A percentile compares a stretch with the other conserved stretches of the same genome.
Evolutionary conservation across 306 rosid genomes (phyloP).

Genomic region (Sechiopsis laciniata): DNA sequence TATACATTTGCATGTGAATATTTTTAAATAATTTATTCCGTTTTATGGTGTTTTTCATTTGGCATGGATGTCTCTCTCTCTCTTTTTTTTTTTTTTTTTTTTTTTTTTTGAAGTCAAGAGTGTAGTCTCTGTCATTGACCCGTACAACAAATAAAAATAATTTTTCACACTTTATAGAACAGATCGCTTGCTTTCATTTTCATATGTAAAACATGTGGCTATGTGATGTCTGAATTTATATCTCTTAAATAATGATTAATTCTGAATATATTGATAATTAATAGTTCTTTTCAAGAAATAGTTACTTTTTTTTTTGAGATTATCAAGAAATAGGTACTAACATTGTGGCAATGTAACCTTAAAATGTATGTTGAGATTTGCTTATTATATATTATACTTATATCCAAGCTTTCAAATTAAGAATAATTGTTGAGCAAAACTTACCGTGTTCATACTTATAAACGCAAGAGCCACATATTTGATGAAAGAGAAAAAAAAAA

Average conservation of each 20-base stretch:
- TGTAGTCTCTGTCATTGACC: neutral
- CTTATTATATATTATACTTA: neutral
- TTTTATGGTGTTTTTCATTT: no score
- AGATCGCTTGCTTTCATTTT: neutral
- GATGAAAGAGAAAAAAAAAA: no score
- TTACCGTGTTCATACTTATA: no score
- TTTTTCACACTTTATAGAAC: neutral
- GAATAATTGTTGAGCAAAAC: neutral
- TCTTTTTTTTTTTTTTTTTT: no score
- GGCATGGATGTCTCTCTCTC: no score
- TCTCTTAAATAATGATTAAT: neutral
- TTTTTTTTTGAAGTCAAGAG: no score
- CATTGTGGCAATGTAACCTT: no score
- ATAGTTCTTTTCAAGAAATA: neutral
- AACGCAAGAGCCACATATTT: no score
- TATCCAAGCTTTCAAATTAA: neutral
- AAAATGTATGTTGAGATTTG: neutral
- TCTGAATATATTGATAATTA: neutral
- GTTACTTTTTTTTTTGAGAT: no score
- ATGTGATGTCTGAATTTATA: neutral
- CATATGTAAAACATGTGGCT: neutral
- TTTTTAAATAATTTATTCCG: no score
- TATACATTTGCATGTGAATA: neutral
- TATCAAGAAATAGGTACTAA: neutral
- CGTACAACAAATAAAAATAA: neutral